These are phyloP conservation scores for Hysterangium stoloniferum DNA, from an alignment of 768 basidiomycete species.

Conservation along the genomic window DNA sequence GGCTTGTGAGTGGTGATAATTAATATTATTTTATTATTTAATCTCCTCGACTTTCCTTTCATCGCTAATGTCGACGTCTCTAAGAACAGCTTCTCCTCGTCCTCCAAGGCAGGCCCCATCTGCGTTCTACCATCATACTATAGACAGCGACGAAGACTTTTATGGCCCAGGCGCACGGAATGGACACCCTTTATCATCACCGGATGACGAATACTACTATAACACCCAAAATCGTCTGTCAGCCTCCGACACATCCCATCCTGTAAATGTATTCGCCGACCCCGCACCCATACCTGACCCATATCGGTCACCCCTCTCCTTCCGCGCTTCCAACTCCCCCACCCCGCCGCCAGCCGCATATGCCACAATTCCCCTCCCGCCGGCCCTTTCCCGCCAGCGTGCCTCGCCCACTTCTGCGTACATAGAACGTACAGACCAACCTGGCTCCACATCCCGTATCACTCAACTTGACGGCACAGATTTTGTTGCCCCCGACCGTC, in stretches of 20 bases:
- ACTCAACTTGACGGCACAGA: conserved; percentile 12
- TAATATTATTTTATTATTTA: no score
- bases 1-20: no score
- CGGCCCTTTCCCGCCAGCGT: conserved; percentile 18
- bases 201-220: neutral
- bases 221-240: neutral
- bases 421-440: conserved; percentile 18
- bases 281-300: neutral
- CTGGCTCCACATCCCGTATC: conserved; percentile 14
- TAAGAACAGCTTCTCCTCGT: neutral
- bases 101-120: conserved; percentile 1
- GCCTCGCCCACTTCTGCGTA: conserved; percentile 15
- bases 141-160: conserved; percentile 1
- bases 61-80: no score
- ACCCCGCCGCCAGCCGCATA: conserved; percentile 21
- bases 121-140: neutral
- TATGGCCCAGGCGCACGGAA: neutral
- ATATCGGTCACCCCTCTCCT: neutral
- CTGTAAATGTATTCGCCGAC: neutral
- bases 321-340: conserved; percentile 14
- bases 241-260: neutral
- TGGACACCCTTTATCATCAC: no score
- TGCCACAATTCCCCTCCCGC: conserved; percentile 25
- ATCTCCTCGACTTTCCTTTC: no score
- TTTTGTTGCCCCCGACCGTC: conserved; percentile 15